phyloP scores from a whole-genome alignment of 2,329 filamentous ascomycete species.

The Alternaria burnsii region DNA sequence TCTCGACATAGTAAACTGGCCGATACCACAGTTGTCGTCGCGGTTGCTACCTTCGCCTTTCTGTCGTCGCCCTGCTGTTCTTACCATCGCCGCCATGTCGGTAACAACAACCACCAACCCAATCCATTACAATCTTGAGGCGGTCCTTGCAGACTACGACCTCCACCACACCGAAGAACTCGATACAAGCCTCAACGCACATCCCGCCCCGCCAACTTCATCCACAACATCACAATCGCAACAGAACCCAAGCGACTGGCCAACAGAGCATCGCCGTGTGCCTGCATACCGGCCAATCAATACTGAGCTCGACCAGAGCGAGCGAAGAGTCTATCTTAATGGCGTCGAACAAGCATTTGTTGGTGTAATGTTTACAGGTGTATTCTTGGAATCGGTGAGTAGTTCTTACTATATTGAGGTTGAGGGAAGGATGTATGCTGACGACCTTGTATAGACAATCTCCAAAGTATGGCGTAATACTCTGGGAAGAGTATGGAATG shows the following conservation, averaged over 20 bases:
- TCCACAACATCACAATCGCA: slow-evolving; percentile 28
- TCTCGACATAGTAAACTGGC: not conserved
- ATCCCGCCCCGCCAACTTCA: slow-evolving; percentile 33
- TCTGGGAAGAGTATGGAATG: slow-evolving; percentile 58
- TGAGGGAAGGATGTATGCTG: not conserved
- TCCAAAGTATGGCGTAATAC: slow-evolving; percentile 62
- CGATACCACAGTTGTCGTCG: not conserved
- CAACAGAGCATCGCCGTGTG: slow-evolving; percentile 57
- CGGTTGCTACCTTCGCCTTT: not conserved
- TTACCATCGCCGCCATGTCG: slow-evolving; percentile 47
- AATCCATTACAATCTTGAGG: slow-evolving; percentile 46
- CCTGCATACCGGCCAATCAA: slow-evolving; percentile 60
- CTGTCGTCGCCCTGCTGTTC: not conserved
- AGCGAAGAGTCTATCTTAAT: slow-evolving; percentile 57
- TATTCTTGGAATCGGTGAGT: slow-evolving; percentile 56
- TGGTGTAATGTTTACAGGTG: slow-evolving; percentile 60
- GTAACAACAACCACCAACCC: slow-evolving; percentile 56
- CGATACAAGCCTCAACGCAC: slow-evolving; percentile 38
- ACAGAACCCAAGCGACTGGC: slow-evolving; percentile 53
- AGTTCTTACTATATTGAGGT: not conserved
- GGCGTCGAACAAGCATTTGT: slow-evolving; percentile 58
- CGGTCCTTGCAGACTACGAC: slow-evolving; percentile 57
- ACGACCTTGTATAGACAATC: slow-evolving; percentile 41
- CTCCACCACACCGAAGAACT: slow-evolving; percentile 53
- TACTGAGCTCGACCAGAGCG: slow-evolving; percentile 51